Evolutionary conservation across 2,329 filamentous ascomycete species (phyloP).

Genomic region (Thermothelomyces thermophilus): DNA sequence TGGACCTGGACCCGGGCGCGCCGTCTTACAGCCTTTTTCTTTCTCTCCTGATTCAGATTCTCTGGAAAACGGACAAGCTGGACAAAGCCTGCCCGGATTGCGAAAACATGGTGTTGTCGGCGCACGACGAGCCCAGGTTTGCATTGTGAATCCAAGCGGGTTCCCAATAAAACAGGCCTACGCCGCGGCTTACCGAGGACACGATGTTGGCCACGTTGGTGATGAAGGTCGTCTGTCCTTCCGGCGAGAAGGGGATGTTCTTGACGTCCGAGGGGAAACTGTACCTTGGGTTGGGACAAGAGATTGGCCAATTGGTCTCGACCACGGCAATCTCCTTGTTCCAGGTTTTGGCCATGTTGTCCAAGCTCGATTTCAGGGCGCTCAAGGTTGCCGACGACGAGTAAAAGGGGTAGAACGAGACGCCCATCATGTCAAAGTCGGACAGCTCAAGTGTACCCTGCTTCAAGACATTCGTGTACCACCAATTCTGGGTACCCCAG

Average conservation of each 20-base stretch:
- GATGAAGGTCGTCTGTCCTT: conserved; percentile 57
- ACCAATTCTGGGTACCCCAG: conserved; percentile 56
- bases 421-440: conserved; percentile 66
- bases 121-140: conserved; percentile 57
- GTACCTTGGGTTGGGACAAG: conserved; percentile 52
- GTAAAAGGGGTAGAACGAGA: conserved; percentile 71
- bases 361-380: conserved; percentile 48
- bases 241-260: conserved; percentile 54
- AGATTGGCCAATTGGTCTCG: conserved; percentile 64
- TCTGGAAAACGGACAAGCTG: conserved; percentile 49
- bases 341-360: conserved; percentile 54
- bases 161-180: conserved; percentile 68
- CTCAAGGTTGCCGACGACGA: conserved; percentile 51
- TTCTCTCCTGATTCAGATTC: conserved; percentile 12
- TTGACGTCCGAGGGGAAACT: conserved; percentile 54
- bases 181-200: conserved; percentile 44
- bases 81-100: conserved; percentile 47
- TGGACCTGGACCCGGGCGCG: too few relatives aligned
- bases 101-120: conserved; percentile 56
- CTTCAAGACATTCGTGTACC: conserved; percentile 51
- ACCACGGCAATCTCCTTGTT: conserved; percentile 62
- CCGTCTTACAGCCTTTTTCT: neutral
- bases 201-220: conserved; percentile 53
- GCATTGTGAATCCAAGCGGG: conserved; percentile 64
- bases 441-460: conserved; percentile 41